Base-by-base conservation (phyloP, 768 basidiomycete species). In the Peribolospora kevripleyi region DNA sequence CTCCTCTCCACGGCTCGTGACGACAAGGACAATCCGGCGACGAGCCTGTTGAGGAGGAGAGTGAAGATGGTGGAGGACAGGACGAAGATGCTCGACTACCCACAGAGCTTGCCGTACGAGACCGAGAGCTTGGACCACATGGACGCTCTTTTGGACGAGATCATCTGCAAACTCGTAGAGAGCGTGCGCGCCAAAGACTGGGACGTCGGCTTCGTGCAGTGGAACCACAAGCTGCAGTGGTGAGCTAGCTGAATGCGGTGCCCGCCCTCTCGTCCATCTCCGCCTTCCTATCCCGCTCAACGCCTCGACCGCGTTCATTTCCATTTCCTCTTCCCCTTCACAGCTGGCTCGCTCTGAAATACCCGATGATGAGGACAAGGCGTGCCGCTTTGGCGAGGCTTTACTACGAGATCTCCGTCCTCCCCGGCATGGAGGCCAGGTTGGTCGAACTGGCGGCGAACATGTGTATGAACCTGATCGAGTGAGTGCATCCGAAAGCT, bases 301-400 rank as follows among this genome's bases (percentile, higher is more conserved):
- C 48, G 58, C 57, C n/a, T 55, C 65, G 56, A 62, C 56, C 6
- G 58, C 61, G 61, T 61, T 14, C 54, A 60, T 47, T 11, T 48
- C 38, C n/a, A 40, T 46, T 47, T 9, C 48, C 9, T 53, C 42
- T 54, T 48, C 54, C 56, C 40, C 37, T 46, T 40, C 56, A 4
- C 61, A 84, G 82, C 64, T 87, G 84, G 84, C 67, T 69, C 48
- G 79, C 79, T 71, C 74, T 88, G 65, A 83, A 84, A 63, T 87
- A 86, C 63, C 85, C 83, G 42, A 79, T 90, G 62, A 83, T 82
- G 54, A 80, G 81, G 64, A 77, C 78, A 57, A 80, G 77, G 61
- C 74, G 85, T 54, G 76, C 86, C 53, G 71, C 69, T 46, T 70
- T 90, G 40, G 78, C 80, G 50, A 81, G 77, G 66, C 68, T 90